Base-by-base conservation (phyloP, 768 basidiomycete genomes). In the Cystofilobasidium macerans region DNA sequence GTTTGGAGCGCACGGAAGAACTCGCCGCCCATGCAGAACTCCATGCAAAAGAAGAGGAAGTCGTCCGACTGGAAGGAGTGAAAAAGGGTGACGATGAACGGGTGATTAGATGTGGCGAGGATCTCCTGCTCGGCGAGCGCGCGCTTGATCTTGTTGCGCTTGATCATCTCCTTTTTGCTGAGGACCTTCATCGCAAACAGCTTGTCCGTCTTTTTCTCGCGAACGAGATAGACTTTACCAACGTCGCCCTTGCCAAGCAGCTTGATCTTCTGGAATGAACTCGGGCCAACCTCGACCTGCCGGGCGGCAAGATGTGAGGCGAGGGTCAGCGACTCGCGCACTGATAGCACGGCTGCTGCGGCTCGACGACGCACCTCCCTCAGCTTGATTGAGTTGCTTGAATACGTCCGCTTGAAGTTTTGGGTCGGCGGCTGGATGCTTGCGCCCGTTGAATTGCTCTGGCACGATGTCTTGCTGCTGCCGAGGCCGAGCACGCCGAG, bases 151-250 rank as follows among this genome's bases (percentile, higher is more conserved):
- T 99, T 99, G 80, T 94, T 95, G 72, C 95, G 85, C 79, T 94
- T 91, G 76, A 99, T 93, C 94, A 99, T 98, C 81, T 99, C 95
- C 80, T 88, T 89, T 81, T 98, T 98, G 59, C 92, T 95, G 53
- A 99, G 80, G 28, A 99, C 95, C 85, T 99, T 99, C 95, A 99
- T 99, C 66, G 95, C 95, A 78, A 85, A 99, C 69, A 98, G 81
- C 78, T 94, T 95, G 72, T 85, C 83, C 57, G 85, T 85, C 82
- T 98, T 98, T 84, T 99, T 98, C 80, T 99, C 95, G 72, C 88
- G 83, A 58, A 99, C 95, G 53, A 99, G 83, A 78, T 97, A 99
- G 47, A 99, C 95, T 76, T 94, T 88, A 24, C 95, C 95, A 56
- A 99, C 95, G 77, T 99, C 95, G 54, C 95, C 95, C 76, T 95